Evolutionary conservation across 345 rosid species (phyloP).

Genomic region (Angophora floribunda): DNA sequence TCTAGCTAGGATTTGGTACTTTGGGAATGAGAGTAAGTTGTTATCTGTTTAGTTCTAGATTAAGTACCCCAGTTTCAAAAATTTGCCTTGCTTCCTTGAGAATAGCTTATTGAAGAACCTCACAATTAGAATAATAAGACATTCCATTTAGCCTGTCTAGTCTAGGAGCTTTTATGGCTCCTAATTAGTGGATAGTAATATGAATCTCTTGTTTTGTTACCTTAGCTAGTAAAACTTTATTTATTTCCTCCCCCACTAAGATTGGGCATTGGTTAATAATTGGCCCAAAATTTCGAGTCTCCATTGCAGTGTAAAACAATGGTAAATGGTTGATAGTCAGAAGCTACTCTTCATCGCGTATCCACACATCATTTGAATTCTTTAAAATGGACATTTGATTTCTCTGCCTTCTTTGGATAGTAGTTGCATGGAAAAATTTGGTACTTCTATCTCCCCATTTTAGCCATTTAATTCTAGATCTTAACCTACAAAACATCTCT

Average conservation of each 20-base stretch:
- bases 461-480: not conserved
- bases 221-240: not conserved
- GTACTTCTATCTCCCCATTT: not conserved
- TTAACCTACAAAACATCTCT: not conserved
- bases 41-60: not conserved
- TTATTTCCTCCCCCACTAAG: not conserved
- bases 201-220: not conserved
- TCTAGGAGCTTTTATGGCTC: not conserved
- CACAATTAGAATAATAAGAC: not conserved
- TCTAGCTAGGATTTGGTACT: not conserved
- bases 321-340: not conserved
- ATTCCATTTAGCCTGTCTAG: not conserved
- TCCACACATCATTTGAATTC: not conserved
- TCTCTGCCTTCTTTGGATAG: not conserved
- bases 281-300: not conserved
- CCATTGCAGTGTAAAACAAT: not conserved
- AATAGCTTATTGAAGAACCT: not conserved
- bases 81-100: not conserved
- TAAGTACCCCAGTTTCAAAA: not conserved
- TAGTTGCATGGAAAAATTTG: not conserved
- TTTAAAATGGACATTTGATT: not conserved
- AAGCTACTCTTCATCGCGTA: not conserved
- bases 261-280: not conserved
- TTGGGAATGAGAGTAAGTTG: not conserved
- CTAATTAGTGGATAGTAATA: accelerated